phyloP scores from a whole-genome alignment of 495 filamentous ascomycete species.

The Tuber calosporum region DNA sequence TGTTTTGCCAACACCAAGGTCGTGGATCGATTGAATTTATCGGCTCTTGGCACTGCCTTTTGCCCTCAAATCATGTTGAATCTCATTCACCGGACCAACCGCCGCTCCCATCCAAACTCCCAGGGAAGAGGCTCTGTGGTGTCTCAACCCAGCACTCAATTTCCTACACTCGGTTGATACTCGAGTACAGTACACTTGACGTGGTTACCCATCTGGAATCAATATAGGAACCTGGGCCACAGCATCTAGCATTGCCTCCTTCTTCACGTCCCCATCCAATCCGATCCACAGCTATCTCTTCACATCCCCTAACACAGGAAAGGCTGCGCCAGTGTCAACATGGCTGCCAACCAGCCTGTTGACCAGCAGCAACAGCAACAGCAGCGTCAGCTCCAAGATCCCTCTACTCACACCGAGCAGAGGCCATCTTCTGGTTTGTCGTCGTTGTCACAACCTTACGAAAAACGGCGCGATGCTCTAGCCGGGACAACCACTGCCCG shows the following conservation, averaged over 20 bases:
- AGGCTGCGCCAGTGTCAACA: slow-evolving; percentile 11
- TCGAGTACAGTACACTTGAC: too few species aligned
- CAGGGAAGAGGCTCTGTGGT: not conserved
- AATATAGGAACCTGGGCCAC: slow-evolving; percentile 4
- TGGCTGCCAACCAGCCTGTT: slow-evolving; percentile 31
- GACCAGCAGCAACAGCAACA: slow-evolving; percentile 23
- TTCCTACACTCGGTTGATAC: not conserved
- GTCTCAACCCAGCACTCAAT: not conserved
- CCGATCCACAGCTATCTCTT: slow-evolving; percentile 18
- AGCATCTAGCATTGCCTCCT: slow-evolving; percentile 23
- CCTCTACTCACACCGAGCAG: slow-evolving; percentile 20
- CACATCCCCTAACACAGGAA: not conserved
- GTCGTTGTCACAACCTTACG: slow-evolving; percentile 25
- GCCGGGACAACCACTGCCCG: slow-evolving; percentile 29
- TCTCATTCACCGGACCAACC: not conserved
- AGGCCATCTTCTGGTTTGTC: slow-evolving; percentile 29
- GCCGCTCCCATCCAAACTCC: not conserved
- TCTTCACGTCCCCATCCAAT: slow-evolving; percentile 14
- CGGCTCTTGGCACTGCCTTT: not conserved
- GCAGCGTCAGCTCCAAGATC: slow-evolving; percentile 21
- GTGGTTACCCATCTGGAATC: not conserved
- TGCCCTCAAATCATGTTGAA: not conserved
- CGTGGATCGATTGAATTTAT: not conserved
- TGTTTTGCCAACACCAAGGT: not conserved
- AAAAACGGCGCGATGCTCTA: slow-evolving; percentile 28